phyloP scores from a whole-genome alignment of 768 basidiomycete genomes.

The Flagelloscypha sp. region DNA sequence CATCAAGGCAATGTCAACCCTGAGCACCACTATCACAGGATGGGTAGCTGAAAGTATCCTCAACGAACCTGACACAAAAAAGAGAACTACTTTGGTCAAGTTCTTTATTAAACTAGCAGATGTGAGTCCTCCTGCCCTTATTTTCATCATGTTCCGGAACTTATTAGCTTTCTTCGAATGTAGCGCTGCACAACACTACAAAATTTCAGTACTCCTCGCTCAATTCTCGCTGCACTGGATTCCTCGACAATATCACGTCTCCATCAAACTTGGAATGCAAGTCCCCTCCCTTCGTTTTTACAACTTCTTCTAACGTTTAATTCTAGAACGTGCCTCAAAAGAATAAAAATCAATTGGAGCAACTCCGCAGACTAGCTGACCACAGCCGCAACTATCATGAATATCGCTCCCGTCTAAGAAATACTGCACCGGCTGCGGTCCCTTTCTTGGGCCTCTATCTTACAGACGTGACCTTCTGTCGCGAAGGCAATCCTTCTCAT shows the following conservation, averaged over 20 bases:
- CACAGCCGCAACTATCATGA: constrained; percentile 86
- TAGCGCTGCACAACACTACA: constrained; percentile 78
- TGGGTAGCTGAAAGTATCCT: constrained; percentile 94
- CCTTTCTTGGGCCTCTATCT: constrained; percentile 90
- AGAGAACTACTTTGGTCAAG: constrained; percentile 68
- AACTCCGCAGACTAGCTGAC: constrained; percentile 79
- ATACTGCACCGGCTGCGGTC: constrained; percentile 85
- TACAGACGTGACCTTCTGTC: constrained; percentile 91
- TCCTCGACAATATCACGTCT: constrained; percentile 91
- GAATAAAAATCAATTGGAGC: constrained; percentile 70
- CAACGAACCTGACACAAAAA: constrained; percentile 83
- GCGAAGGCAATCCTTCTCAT: constrained; percentile 86
- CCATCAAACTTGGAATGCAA: constrained; percentile 88
- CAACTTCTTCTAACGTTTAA: constrained; percentile 1
- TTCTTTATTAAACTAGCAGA: constrained; percentile 93
- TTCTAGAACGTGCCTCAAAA: constrained; percentile 76
- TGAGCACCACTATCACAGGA: constrained; percentile 90
- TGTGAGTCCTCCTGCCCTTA: constrained; percentile 37
- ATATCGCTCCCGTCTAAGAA: constrained; percentile 81
- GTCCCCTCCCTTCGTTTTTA: constrained; percentile 20
- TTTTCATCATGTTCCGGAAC: constrained; percentile 7
- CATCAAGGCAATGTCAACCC: constrained; percentile 74
- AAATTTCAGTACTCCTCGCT: constrained; percentile 90
- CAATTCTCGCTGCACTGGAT: constrained; percentile 90
- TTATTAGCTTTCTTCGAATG: constrained; percentile 6